Evolutionary conservation across 306 rosid genomes (phyloP), one percentile per base, ranked within the genome.

Genomic region (Psophocarpus tetragonolobus): DNA sequence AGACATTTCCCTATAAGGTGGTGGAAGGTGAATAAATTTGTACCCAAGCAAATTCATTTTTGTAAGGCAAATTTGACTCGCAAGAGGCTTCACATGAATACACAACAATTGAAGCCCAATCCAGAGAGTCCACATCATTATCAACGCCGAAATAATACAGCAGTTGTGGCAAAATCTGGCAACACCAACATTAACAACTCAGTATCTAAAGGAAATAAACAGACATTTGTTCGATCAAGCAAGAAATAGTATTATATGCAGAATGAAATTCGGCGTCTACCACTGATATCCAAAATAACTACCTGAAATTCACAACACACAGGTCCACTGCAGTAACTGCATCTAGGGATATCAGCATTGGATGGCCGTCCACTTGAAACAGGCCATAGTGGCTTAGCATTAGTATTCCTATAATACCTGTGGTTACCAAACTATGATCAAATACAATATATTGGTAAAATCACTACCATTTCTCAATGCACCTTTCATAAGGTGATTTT

Each of bases 241-340:
- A 14, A 58, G n/a, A 58, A 58, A 29, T 5, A 29, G 39, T 1
- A 2, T 14, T 58, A 58, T 12, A 27, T 14, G 39, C 21, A 29
- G 39, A 27, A 29, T 3, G 1, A 1, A 17, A 27, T 58, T 58
- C 39, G 27, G 65, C 38, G 26, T 58, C 20, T 13, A 27, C 10
- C 8, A 27, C 38, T 58, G 38, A 27, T 58, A 29, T 58, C 21
- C 14, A 27, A 58, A 48, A 50, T 50, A 50, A 58, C 2, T 58
- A 58, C 66, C 66, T 58, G 66, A 58, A 58, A 58, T 58, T 58
- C 66, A 58, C 39, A 27, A 58, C 39, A 58, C 66, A 58, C 29
- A 13, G 66, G 66, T 58, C 66, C 66, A 5, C 39, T 58, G 39
- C 66, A 58, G 66, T 13, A 58, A 58, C 39, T 58, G 9, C 66